Percentiles rank a stretch among this genome's conserved stretches.
Evolutionary conservation across 106 monocot genomes (phyloP).

Genomic region (Vanilla planifolia): DNA sequence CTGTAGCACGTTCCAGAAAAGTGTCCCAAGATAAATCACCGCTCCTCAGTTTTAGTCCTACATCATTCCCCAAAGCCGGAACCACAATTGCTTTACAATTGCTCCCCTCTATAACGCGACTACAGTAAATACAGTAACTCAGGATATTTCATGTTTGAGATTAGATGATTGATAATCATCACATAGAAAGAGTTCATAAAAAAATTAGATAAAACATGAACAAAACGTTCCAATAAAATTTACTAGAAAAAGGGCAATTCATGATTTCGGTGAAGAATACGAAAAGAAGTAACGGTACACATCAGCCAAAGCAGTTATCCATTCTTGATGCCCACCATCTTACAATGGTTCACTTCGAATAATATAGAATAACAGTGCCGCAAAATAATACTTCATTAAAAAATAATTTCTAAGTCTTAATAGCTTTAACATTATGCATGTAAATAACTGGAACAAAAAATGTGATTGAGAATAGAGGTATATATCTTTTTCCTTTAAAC

Average conservation of each 20-base stretch:
- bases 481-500: too few species aligned
- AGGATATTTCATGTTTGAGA: neutral
- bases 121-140: constrained; percentile 12
- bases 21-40: constrained; percentile 78
- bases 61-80: constrained; percentile 44
- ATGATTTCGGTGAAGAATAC: neutral
- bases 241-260: neutral
- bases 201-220: neutral
- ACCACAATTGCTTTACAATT: constrained; percentile 71
- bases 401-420: too few species aligned
- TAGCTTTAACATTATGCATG: too few species aligned
- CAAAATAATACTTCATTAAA: too few species aligned
- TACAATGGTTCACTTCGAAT: too few species aligned
- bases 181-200: constrained; percentile 3
- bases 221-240: neutral
- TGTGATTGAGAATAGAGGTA: too few species aligned
- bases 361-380: too few species aligned
- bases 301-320: too few species aligned
- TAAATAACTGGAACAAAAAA: too few species aligned
- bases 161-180: constrained; percentile 1
- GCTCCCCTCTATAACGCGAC: constrained; percentile 62
- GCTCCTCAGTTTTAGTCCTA: constrained; percentile 51
- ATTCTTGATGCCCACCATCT: too few species aligned
- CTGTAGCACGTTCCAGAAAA: constrained; percentile 42
- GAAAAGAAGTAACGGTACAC: too few species aligned